Evolutionary conservation across 768 basidiomycete genomes (phyloP), one percentile per base, ranked within the genome.

Genomic region (Cyclocybe aegerita): DNA sequence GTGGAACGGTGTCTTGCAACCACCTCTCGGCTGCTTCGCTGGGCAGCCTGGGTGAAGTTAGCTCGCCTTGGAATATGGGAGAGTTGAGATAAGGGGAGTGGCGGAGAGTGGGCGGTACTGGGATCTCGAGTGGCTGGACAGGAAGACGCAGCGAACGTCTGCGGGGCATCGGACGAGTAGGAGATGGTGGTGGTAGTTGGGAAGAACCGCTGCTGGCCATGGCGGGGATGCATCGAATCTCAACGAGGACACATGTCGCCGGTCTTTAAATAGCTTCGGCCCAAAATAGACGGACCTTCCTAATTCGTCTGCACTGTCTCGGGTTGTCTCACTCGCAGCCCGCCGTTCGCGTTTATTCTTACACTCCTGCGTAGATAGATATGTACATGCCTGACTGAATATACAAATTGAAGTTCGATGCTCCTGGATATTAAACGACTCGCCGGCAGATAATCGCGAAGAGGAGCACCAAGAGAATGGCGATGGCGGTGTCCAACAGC

Each of bases 401-500:
- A 23, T 14, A 46, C 9, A 46, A 46, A 31, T 11, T 9, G 44
- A 31, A 42, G 11, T 9, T 33, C 33, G 33, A 46, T 32, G 11
- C 15, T 33, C 29, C 32, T 33, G 23, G 23, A 23, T 23, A 23
- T 64, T 64, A 81, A 41, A 74, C 66, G 46, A 80, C 67, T 62
- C 87, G 75, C 52, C 85, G 78, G 58, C 79, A 87, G 42, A 91
- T 70, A 37, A 92, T 75, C 32, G 80, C 83, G 59, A 86, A 79
- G 42, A 85, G 76, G 50, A 90, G 67, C 10, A 85, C 83, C 8
- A 91, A 69, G 15, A 89, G 71, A 42, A 90, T 73, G 64, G 85
- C 84, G 52, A 92, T 91, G 29, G 83, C 82, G 9, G 81, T 81
- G 65, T 91, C 90, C 31, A 92, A 71, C 16, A 89, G 66, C 17